phyloP scores from a whole-genome alignment of 2,329 filamentous ascomycete genomes.

The Paraphoma chrysanthemicola region DNA sequence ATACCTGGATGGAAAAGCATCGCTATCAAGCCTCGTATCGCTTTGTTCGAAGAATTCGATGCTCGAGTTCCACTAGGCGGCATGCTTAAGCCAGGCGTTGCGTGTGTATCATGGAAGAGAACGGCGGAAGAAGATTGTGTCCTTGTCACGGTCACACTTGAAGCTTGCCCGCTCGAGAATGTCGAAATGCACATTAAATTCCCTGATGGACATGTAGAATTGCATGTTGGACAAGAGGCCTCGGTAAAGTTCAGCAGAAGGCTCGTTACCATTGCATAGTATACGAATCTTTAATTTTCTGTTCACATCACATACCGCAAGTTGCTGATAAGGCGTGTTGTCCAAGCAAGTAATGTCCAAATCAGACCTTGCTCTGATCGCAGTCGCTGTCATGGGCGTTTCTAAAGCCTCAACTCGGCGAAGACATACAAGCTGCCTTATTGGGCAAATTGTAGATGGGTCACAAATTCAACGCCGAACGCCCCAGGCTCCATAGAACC shows the following conservation, averaged over 20 bases:
- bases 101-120: background rate
- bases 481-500: no score
- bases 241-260: background rate
- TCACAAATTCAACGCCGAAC: no score
- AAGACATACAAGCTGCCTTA: no score
- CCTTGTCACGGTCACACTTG: background rate
- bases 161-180: background rate
- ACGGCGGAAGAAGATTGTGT: background rate
- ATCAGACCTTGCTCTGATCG: no score
- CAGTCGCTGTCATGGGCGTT: no score
- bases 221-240: background rate
- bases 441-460: no score
- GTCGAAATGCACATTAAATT: background rate
- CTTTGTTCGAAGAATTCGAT: slow-evolving; percentile 23
- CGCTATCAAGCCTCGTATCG: slow-evolving; percentile 36
- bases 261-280: no score
- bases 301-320: no score
- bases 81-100: background rate
- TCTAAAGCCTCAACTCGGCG: no score
- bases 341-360: no score
- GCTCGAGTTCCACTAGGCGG: slow-evolving; percentile 28
- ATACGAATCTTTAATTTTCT: no score
- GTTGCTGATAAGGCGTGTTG: no score
- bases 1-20: slow-evolving; percentile 24
- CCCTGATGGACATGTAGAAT: background rate